These are phyloP conservation scores for Leucocoprinus sp. DNA, from an alignment of 768 basidiomycete genomes.

Conservation along the genomic window DNA sequence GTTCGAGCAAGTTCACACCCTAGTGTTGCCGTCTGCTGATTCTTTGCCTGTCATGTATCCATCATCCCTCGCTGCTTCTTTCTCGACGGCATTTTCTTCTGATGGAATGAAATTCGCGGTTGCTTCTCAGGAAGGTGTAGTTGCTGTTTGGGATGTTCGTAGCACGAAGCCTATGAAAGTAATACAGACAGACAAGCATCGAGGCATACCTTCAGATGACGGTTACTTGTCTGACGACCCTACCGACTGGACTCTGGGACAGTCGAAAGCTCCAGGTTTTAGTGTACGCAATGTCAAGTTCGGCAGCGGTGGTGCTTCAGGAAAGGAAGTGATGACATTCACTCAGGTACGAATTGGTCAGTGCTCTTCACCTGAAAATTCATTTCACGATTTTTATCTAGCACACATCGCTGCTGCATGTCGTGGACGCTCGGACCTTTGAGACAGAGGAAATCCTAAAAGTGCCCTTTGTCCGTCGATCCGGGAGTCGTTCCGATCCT, in stretches of 20 bases:
- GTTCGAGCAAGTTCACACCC: conserved; percentile 11
- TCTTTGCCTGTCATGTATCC: conserved; percentile 14
- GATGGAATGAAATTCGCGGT: conserved; percentile 15
- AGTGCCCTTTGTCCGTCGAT: conserved; percentile 8
- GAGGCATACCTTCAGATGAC: conserved; percentile 11
- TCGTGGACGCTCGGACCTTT: conserved; percentile 13
- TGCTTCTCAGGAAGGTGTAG: conserved; percentile 15
- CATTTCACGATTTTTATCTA: not conserved
- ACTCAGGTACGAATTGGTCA: conserved; percentile 9
- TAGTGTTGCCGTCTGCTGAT: conserved; percentile 11
- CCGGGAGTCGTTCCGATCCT: conserved; percentile 1
- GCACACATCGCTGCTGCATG: conserved; percentile 15
- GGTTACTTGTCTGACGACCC: conserved; percentile 14
- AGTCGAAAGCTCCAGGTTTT: conserved; percentile 13
- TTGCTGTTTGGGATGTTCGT: conserved; percentile 14
- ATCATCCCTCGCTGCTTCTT: conserved; percentile 15
- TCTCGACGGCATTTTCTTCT: conserved; percentile 13
- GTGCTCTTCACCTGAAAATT: not conserved
- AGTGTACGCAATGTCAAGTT: conserved; percentile 15
- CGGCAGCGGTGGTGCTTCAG: conserved; percentile 11
- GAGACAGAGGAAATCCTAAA: conserved; percentile 13
- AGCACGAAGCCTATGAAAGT: conserved; percentile 15
- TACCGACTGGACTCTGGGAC: conserved; percentile 13
- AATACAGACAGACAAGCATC: conserved; percentile 15
- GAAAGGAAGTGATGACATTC: conserved; percentile 14